Percentiles rank a stretch among this genome's conserved stretches.
Conservation (phyloP, 139 green algal species). For the Chlorella sp. region DNA sequence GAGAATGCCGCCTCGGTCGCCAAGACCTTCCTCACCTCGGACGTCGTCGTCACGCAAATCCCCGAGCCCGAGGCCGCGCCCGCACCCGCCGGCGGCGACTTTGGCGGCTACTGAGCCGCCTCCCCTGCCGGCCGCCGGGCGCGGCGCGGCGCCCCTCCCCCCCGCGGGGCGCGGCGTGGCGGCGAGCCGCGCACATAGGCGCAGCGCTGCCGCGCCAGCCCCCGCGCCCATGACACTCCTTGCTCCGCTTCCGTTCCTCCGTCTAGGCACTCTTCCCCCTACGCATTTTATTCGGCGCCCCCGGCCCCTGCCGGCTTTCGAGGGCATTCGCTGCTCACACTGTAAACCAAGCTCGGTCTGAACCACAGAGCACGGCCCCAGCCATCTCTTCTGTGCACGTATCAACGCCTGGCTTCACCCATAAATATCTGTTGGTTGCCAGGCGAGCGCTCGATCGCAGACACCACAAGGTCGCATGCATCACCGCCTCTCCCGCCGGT, state of each 20-base stretch:
- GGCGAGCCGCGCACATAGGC: not conserved
- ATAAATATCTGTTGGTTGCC: no score
- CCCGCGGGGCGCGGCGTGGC: no score
- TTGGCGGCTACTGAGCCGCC: constrained; percentile 59
- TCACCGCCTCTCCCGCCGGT: no score
- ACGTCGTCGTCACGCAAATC: constrained; percentile 90
- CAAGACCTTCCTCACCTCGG: constrained; percentile 96
- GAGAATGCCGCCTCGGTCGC: constrained; percentile 97
- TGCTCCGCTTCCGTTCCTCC: not conserved
- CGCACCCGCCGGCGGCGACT: constrained; percentile 30
- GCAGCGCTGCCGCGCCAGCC: not conserved
- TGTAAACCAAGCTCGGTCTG: no score
- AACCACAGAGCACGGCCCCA: no score
- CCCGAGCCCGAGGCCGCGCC: constrained; percentile 68
- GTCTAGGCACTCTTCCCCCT: not conserved
- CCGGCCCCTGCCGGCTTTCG: no score
- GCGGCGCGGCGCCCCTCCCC: not conserved
- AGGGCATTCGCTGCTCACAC: no score
- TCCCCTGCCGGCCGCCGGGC: not conserved
- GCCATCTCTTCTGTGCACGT: no score
- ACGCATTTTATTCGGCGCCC: not conserved
- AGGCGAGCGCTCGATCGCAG: no score
- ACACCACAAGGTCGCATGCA: no score
- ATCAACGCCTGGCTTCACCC: no score
- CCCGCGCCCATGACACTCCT: constrained; percentile 4